phyloP scores from a whole-genome alignment of 139 green algal species.

The Chlorella ohadii region DNA sequence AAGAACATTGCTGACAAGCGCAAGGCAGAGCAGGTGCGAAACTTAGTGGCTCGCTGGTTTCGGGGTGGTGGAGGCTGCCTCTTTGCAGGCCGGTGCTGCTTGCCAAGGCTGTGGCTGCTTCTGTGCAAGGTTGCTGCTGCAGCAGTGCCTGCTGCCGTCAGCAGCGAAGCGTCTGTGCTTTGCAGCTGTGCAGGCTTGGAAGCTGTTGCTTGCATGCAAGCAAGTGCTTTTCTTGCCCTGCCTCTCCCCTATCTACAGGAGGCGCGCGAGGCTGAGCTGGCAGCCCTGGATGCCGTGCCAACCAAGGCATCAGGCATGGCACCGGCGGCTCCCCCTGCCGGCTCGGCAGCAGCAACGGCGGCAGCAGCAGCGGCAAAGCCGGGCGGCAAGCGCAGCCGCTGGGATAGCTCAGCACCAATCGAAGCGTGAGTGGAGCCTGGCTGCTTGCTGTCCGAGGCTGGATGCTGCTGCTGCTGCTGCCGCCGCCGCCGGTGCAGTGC shows the following conservation, averaged over 20 bases:
- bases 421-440: slow-evolving; percentile 28
- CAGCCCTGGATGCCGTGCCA: slow-evolving; percentile 38
- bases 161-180: too few relatives aligned
- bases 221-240: too few relatives aligned
- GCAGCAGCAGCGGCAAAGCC: slow-evolving; percentile 55
- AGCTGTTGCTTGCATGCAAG: slow-evolving; percentile 35
- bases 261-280: slow-evolving; percentile 43
- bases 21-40: slow-evolving; percentile 52
- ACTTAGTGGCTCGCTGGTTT: too few relatives aligned
- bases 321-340: background rate
- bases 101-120: too few relatives aligned
- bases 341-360: slow-evolving; percentile 34
- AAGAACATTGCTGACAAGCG: slow-evolving; percentile 90
- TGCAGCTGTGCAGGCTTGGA: too few relatives aligned
- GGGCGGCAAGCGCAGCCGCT: slow-evolving; percentile 76
- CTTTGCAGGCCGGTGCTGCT: too few relatives aligned
- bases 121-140: too few relatives aligned
- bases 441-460: too few relatives aligned
- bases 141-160: too few relatives aligned
- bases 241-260: background rate
- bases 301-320: slow-evolving; percentile 65
- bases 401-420: slow-evolving; percentile 71
- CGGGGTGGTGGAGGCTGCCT: too few relatives aligned
- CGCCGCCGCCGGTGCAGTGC: too few relatives aligned
- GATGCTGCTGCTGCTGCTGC: background rate